Evolutionary conservation across 1,284 basidiomycete genomes (phyloP), one percentile per base, ranked within the genome.

Genomic region (Meira nashicola): DNA sequence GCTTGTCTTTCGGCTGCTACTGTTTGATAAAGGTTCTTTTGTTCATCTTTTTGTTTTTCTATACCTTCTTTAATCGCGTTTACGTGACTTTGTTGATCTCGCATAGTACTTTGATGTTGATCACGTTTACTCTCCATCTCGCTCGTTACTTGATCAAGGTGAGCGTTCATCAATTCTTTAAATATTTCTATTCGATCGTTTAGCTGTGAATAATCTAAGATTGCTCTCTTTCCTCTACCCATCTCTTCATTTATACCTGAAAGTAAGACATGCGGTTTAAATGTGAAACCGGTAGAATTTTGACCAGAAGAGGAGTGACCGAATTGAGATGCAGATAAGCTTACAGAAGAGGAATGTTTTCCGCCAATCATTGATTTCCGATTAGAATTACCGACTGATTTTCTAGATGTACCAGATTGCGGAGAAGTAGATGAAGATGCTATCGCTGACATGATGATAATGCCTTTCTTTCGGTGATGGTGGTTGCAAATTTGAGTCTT

Each of bases 1-100:
- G 50, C 56, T 15, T 55, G 39, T 19, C 47, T 28, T 54, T 58
- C 56, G 14, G 12, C 21, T 17, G 46, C 56, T 37, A 58, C 46
- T 8, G 17, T 48, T 25, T 48, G 46, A 23, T 48, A 14, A 5
- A 48, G 12, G 6, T 3, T 48, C 14, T 23, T 48, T 25, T 21
- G 46, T 5, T 48, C 46, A 21, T 48, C 46, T 23, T 25, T 48
- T 25, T 48, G 46, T 12, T 23, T n/a, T 23, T 48, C 46, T 2
- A 48, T 48, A 3, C 17, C 23, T 12, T 48, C 46, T 23, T 25
- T 48, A 12, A 23, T 48, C 17, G 21, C 17, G 12, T 48, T 23
- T 5, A 48, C n/a, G 6, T 48, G 17, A 5, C 46, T 48, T 14
- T 15, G 12, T 12, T 48, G 17, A 21, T 48, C 46, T 48, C 17